phyloP scores from a whole-genome alignment of 164 flowering plant species.

The Taxillus chinensis region DNA sequence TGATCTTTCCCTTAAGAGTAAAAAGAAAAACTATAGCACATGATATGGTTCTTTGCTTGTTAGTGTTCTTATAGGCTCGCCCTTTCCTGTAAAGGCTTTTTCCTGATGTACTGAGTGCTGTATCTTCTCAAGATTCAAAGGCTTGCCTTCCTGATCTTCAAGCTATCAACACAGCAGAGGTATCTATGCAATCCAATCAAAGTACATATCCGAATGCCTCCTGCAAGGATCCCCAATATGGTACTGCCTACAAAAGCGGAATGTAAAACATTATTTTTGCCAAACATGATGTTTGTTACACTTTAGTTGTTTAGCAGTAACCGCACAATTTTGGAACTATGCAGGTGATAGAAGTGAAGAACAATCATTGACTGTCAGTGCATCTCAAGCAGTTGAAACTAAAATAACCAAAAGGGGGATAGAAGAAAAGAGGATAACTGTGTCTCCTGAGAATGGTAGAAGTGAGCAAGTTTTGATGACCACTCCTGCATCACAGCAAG shows the following conservation, averaged over 20 bases:
- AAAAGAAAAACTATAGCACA: background rate
- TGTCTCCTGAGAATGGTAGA: constrained; percentile 5
- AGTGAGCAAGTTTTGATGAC: no score
- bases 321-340: constrained; percentile 26
- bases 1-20: constrained; percentile 15
- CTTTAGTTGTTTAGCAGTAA: constrained; percentile 8
- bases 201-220: background rate
- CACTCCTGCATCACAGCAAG: constrained; percentile 4
- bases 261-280: no score
- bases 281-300: background rate
- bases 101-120: constrained; percentile 25
- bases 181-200: constrained; percentile 10
- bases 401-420: constrained; percentile 4
- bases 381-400: constrained; percentile 7
- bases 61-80: constrained; percentile 13
- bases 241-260: constrained; percentile 11
- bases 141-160: constrained; percentile 16
- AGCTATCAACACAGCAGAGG: constrained; percentile 11
- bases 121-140: constrained; percentile 34
- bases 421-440: constrained; percentile 12
- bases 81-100: constrained; percentile 19
- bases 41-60: background rate
- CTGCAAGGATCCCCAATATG: constrained; percentile 7
- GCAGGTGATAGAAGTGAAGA: constrained; percentile 29
- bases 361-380: constrained; percentile 10